Base-by-base conservation (phyloP, 2,329 filamentous ascomycete species). In the Fusarium sp. region DNA sequence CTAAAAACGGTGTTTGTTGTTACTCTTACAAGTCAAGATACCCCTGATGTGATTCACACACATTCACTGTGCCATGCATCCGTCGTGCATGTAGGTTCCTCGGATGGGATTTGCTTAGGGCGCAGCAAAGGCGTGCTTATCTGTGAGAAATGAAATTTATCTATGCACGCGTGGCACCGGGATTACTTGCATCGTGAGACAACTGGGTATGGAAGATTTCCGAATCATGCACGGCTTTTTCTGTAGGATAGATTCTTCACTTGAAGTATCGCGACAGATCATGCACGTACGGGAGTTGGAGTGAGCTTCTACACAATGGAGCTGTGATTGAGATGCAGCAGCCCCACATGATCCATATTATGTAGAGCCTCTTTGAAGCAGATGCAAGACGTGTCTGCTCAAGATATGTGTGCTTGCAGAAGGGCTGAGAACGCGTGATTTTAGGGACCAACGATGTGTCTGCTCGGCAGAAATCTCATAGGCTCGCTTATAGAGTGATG, bases 1-100 rank as follows among this genome's bases (percentile, higher is more conserved):
- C 56, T 31, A 45, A 64, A 46, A 59, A 59, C 36, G 46, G 53
- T 43, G 50, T 57, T 54, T 59, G 49, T 54, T 59, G 49, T 60
- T 63, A 41, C 48, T 65, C 31, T 51, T 46, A 56, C 49, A 53
- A 60, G 57, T 60, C 60, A 65, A 64, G 63, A 69, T 69, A 67
- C 64, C 64, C 66, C 62, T 49, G 37, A 52, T 61, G 51, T 61
- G 56, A 45, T 55, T 60, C 53, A 57, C 44, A 46, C 41, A 43
- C 31, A 27, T 27, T 36, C 35, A 46, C 59, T 54, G 49, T 57
- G 53, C 49, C 54, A 33, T 49, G 48, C 44, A 50, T 44, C 36
- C 27, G 11, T 23, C 21, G 52, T 65, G 49, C 49, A 60, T 63
- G 39, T 42, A 25, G 56, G 4, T 56, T 37, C 8, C 23, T 25